Evolutionary conservation across 345 rosid species (phyloP).

Genomic region (Eucalyptus regnans): DNA sequence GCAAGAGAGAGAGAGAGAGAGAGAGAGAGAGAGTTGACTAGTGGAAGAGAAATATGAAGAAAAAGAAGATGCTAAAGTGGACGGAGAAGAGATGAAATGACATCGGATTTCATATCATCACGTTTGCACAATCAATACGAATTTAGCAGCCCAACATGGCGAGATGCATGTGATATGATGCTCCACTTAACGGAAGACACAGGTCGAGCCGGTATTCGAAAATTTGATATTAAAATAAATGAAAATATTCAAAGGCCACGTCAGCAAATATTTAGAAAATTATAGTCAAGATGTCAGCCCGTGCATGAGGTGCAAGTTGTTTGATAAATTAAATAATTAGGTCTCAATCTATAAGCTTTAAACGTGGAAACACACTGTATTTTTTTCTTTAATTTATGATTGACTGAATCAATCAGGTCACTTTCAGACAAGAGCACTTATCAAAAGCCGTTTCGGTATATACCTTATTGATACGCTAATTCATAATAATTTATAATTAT

Average conservation of each 20-base stretch:
- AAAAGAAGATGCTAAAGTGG: background rate
- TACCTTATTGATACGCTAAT: no score
- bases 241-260: background rate
- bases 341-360: background rate
- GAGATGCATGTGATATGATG: background rate
- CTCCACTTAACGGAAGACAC: background rate
- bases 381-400: background rate
- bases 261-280: background rate
- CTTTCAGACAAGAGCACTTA: background rate
- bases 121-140: background rate
- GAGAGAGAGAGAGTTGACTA: background rate
- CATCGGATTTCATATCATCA: background rate
- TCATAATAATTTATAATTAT: no score
- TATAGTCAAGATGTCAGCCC: background rate
- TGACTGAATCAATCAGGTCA: background rate
- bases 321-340: background rate
- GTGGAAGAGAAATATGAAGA: no score
- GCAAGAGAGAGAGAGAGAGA: no score
- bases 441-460: accelerated
- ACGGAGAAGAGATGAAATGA: background rate
- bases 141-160: background rate
- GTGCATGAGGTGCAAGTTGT: background rate
- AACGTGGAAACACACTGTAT: background rate
- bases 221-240: background rate
- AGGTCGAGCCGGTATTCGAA: background rate